Percentiles rank a stretch among this genome's conserved stretches.
phyloP scores from a whole-genome alignment of 2,329 filamentous ascomycete species.

The Curvularia hawaiiensis region DNA sequence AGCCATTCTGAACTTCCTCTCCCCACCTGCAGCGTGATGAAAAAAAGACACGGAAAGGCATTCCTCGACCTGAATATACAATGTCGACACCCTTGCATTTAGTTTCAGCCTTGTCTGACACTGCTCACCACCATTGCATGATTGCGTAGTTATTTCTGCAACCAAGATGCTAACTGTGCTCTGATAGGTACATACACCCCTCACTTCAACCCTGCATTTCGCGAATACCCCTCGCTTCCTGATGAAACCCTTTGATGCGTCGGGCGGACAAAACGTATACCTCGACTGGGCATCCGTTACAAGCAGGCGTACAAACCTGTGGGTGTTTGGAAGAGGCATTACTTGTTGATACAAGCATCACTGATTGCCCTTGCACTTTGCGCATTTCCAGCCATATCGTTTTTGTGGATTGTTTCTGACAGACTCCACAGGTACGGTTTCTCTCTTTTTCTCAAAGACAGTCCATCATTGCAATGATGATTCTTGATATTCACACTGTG shows the following conservation, averaged over 20 bases:
- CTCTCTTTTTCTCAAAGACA: slow-evolving; percentile 42
- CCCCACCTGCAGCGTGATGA: slow-evolving; percentile 60
- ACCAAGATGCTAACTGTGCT: slow-evolving; percentile 34
- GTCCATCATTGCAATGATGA: slow-evolving; percentile 64
- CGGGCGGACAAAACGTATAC: slow-evolving; percentile 69
- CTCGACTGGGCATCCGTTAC: slow-evolving; percentile 55
- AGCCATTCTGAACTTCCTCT: slow-evolving; percentile 15
- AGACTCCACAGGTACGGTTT: slow-evolving; percentile 40
- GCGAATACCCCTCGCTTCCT: slow-evolving; percentile 44
- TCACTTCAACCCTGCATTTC: slow-evolving; percentile 20
- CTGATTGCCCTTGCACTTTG: slow-evolving; percentile 54
- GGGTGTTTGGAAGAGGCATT: slow-evolving; percentile 58
- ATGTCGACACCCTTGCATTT: slow-evolving; percentile 66
- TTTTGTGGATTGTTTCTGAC: slow-evolving; percentile 18
- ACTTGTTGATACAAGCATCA: slow-evolving; percentile 75
- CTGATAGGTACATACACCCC: slow-evolving; percentile 40
- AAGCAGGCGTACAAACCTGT: slow-evolving; percentile 69
- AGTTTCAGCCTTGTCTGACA: slow-evolving; percentile 75
- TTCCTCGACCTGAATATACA: slow-evolving; percentile 69
- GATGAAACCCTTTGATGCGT: slow-evolving; percentile 69
- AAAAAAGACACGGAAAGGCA: slow-evolving; percentile 68
- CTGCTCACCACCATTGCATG: slow-evolving; percentile 25
- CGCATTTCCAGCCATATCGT: slow-evolving; percentile 4
- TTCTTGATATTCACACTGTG: slow-evolving; percentile 72
- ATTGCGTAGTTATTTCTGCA: slow-evolving; percentile 17